Percentiles rank a stretch among this genome's conserved stretches.
Evolutionary conservation across 169 alveolate species (phyloP).

Genomic region (Cryptosporidium canis): DNA sequence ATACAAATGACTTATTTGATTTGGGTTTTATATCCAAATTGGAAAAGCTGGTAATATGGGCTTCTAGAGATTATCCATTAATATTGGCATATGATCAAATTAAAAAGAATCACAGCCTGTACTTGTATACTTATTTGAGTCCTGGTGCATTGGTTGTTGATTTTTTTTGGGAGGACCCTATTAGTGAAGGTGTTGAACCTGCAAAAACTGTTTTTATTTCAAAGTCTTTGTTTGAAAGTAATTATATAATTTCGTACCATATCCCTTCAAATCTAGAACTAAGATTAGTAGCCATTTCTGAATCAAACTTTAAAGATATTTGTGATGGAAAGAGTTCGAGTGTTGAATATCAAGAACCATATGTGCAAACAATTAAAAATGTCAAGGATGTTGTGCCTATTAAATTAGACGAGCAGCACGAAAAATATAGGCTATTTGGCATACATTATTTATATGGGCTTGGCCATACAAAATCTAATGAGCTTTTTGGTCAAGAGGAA

Average conservation of each 20-base stretch:
- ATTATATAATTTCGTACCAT: neutral
- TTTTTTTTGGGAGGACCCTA: conserved; percentile 6
- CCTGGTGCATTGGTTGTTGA: neutral
- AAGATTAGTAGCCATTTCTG: neutral
- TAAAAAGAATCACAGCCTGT: conserved; percentile 5
- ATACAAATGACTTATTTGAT: neutral
- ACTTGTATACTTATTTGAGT: neutral
- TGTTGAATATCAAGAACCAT: neutral
- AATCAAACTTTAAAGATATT: neutral
- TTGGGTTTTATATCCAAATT: neutral
- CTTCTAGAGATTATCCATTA: conserved; percentile 35
- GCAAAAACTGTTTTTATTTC: conserved; percentile 20
- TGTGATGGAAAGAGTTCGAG: neutral
- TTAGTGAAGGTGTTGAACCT: neutral
- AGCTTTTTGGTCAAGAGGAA: conserved; percentile 14
- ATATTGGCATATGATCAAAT: conserved; percentile 15
- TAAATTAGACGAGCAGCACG: neutral
- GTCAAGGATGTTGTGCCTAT: conserved; percentile 26
- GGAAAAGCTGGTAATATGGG: conserved; percentile 8
- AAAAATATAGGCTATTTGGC: conserved; percentile 6
- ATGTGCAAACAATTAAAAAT: neutral
- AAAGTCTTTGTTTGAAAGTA: neutral
- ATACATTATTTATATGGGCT: conserved; percentile 24
- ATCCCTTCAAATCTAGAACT: conserved; percentile 9
- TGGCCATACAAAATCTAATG: neutral